Base-by-base conservation (phyloP, 495 filamentous ascomycete genomes). In the Aspergillus conjunctus region DNA sequence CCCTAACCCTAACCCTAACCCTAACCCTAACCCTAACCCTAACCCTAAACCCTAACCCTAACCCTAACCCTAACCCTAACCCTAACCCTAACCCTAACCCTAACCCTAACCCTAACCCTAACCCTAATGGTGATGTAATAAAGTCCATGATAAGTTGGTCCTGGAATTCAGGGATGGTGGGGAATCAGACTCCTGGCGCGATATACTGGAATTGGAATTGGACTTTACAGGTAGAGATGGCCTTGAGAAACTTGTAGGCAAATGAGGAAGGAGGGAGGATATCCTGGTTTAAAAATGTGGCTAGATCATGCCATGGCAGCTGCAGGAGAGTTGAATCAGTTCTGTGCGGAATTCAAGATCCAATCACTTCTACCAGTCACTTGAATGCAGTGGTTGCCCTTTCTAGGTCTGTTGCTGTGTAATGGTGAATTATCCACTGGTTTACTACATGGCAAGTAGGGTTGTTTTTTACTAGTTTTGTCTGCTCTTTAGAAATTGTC, bases 281-380 rank as follows among this genome's bases (percentile, higher is more conserved):
- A 15, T 48, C 43, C 26, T 34, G 30, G n/a, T 49, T 48, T 14
- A n/a, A 46, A 14, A 51, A 48, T 52, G 22, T 57, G 37, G 26
- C 33, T 39, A 33, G 51, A 51, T 58, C 43, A 56, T 56, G 61
- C 59, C 53, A 62, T 9, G 59, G 59, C 15, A 60, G 46, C 52
- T 57, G 41, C 9, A 45, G 15, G 12, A 43, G 15, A 53, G 53
- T 57, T 4, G 21, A 21, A 44, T 56, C 9, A 44, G 26, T 48
- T 45, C 21, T 50, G 21, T 57, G 21, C 31, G 39, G 26, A 15
- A 54, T 48, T 51, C 54, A 46, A 46, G 60, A 56, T 32, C 55
- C 54, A 33, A 57, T 52, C 21, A 37, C 53, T 21, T 37, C 21
- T 9, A 59, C 33, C 1, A 63, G 61, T 4, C 61, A 50, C 41